Base-by-base conservation (phyloP, 1,139 yeast genomes). In the Candida glucosophila region DNA sequence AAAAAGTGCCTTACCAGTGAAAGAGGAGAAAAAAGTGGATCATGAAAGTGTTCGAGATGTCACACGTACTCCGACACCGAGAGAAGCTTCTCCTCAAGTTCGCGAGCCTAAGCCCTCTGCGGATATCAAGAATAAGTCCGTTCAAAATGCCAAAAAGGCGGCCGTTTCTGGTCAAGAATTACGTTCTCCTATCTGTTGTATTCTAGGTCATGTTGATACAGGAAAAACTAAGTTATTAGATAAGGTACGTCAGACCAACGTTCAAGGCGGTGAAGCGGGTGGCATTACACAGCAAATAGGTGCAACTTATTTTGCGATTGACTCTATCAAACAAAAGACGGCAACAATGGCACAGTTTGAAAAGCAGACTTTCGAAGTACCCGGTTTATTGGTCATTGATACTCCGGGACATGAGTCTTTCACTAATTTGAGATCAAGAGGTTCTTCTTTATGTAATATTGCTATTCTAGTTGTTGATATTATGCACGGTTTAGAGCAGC, bases 401-500 rank as follows among this genome's bases (percentile, higher is more conserved):
- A 90, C 99, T 1, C 98, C 98, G 42, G 99, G 99, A 56, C 99
- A 90, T 85, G 99, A 90, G 70, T 88, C 97, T 37, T 92, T 90
- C 71, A 77, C 95, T 26, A 92, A 92, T 57, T 73, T 90, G 56
- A 83, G 99, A 71, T 76, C 95, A 26, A 86, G 99, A 70, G 99
- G 99, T 70, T 88, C 98, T 14, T 88, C 97, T 6, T 69, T 90
- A 46, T 90, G 99, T 85, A 92, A 90, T 67, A 90, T 90, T 62
- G 99, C 99, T 47, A 88, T 92, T 49, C 72, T 90, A 63, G 98
- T 90, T 31, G 86, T 92, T 47, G 99, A 90, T 58, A 90, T 90
- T 47, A 90, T 88, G 95, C 99, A 90, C 64, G 99, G 99, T 52
- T 71, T 90, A 44, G 98, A 90, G 64, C 97, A 79, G 50, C 98